A percentile compares a stretch with the other conserved stretches of the same genome.
Evolutionary conservation across 495 filamentous ascomycete genomes (phyloP).

Genomic region (Podospora conica): DNA sequence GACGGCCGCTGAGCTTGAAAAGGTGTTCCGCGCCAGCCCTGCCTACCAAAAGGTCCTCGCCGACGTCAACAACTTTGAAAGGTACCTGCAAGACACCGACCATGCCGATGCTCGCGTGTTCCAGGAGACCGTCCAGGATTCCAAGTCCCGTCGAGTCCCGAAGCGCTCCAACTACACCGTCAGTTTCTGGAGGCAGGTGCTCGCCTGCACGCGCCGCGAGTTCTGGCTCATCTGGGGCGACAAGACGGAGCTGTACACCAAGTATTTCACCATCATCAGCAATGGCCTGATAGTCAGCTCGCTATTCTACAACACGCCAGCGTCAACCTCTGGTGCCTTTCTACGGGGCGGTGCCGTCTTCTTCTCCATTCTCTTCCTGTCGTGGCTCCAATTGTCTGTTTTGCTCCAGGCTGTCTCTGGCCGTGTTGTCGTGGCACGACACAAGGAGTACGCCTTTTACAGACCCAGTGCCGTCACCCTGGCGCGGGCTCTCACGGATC

Average conservation of each 20-base stretch:
- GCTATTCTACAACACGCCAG: slow-evolving; percentile 65
- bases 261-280: slow-evolving; percentile 51
- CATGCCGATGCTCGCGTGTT: slow-evolving; percentile 42
- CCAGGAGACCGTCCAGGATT: slow-evolving; percentile 41
- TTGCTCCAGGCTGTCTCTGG: slow-evolving; percentile 63
- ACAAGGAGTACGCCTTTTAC: slow-evolving; percentile 81
- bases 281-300: slow-evolving; percentile 72
- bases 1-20: slow-evolving; percentile 63
- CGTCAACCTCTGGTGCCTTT: slow-evolving; percentile 50
- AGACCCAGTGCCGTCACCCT: slow-evolving; percentile 73
- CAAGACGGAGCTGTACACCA: slow-evolving; percentile 54
- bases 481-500: slow-evolving; percentile 68
- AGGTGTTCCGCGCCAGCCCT: slow-evolving; percentile 51
- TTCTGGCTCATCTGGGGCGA: slow-evolving; percentile 57
- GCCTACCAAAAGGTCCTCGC: slow-evolving; percentile 43
- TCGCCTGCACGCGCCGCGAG: slow-evolving; percentile 47
- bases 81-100: slow-evolving; percentile 25
- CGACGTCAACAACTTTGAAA: slow-evolving; percentile 46
- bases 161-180: slow-evolving; percentile 51
- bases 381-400: slow-evolving; percentile 70
- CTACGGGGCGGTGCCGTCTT: slow-evolving; percentile 54
- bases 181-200: slow-evolving; percentile 52
- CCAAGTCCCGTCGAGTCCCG: slow-evolving; percentile 31
- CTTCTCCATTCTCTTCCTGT: slow-evolving; percentile 75
- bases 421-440: slow-evolving; percentile 71